Evolutionary conservation across 495 filamentous ascomycete genomes (phyloP).

Genomic region (Cladorrhinum samala): DNA sequence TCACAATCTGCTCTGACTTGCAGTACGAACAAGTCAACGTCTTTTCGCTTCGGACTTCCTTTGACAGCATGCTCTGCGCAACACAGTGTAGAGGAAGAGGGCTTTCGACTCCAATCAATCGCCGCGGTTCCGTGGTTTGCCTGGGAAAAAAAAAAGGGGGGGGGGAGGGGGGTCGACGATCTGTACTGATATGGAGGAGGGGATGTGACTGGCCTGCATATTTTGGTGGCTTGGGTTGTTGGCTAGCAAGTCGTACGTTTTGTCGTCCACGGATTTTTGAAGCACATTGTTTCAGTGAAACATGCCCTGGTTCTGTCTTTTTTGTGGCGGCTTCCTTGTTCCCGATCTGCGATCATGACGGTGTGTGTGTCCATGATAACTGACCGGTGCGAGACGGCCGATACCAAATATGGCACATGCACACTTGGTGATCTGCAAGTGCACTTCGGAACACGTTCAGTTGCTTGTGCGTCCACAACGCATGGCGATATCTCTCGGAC

Average conservation of each 20-base stretch:
- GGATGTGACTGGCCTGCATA: conserved; percentile 1
- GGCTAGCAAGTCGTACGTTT: no score
- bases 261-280: not conserved
- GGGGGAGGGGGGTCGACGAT: not conserved
- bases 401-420: not conserved
- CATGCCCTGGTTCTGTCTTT: not conserved
- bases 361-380: not conserved
- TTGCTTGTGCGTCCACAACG: not conserved
- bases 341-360: not conserved
- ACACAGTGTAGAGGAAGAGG: not conserved
- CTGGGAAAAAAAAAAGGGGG: no score
- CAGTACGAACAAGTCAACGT: not conserved
- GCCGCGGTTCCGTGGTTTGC: no score
- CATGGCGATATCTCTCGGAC: not conserved
- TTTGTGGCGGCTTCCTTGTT: no score
- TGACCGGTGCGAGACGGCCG: not conserved
- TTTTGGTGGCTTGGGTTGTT: not conserved
- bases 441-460: no score
- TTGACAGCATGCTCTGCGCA: no score
- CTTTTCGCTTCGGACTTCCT: no score
- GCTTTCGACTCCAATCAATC: not conserved
- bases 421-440: not conserved
- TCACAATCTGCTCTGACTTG: not conserved
- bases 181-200: not conserved
- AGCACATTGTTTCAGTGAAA: not conserved